Conservation (phyloP, 202 grass and related monocot species). For the Sporobolus alterniflorus region DNA sequence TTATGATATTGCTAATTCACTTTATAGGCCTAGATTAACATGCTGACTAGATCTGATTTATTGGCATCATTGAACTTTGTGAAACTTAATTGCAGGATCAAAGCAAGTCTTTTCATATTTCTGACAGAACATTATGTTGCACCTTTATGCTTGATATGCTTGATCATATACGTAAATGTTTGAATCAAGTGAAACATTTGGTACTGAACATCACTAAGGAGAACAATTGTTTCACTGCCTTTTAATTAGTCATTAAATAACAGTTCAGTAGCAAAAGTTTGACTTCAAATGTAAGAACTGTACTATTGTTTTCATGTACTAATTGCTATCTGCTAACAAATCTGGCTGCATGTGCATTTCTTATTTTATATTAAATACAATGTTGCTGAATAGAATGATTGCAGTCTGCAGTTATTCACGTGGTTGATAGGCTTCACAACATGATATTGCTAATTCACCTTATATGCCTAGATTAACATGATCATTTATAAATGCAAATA, state of each 20-base stretch:
- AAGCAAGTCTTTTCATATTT: not conserved
- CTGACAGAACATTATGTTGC: not conserved
- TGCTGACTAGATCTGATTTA: conserved; percentile 19
- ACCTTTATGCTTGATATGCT: not conserved
- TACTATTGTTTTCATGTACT: not conserved
- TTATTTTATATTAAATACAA: not conserved
- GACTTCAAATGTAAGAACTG: too few species aligned
- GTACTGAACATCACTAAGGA: too few species aligned
- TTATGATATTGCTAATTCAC: not conserved
- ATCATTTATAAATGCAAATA: conserved; percentile 13
- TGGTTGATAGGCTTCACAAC: not conserved
- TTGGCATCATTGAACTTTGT: not conserved
- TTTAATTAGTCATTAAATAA: too few species aligned
- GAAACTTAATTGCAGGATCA: not conserved
- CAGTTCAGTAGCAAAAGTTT: too few species aligned
- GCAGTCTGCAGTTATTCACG: not conserved
- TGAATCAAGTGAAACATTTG: too few species aligned
- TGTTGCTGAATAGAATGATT: conserved; percentile 7
- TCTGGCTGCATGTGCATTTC: conserved; percentile 13
- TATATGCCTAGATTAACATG: conserved; percentile 14
- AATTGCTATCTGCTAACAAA: not conserved
- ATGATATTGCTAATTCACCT: not conserved
- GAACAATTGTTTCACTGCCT: too few species aligned
- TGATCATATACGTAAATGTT: too few species aligned
- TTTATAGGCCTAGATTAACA: conserved; percentile 17